Evolutionary conservation across 1,139 yeast genomes (phyloP).

Genomic region (Geotrichum cucujoidarum): DNA sequence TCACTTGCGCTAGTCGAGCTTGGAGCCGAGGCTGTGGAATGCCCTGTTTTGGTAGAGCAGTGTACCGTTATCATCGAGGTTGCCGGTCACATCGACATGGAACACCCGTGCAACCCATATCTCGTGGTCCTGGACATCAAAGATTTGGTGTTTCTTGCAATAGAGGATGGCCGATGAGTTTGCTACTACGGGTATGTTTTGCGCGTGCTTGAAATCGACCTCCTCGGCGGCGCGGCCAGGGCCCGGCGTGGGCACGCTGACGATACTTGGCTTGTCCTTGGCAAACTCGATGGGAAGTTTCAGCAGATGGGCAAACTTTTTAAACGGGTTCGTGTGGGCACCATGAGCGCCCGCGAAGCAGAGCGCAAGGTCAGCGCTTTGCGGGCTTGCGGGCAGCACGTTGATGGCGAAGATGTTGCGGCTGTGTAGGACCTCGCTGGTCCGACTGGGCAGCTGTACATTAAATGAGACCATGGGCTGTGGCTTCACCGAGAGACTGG

Average conservation of each 20-base stretch:
- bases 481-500: conserved; percentile 71
- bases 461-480: conserved; percentile 73
- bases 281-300: conserved; percentile 13
- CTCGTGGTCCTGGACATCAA: conserved; percentile 73
- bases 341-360: conserved; percentile 37
- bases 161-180: conserved; percentile 60
- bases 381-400: conserved; percentile 54
- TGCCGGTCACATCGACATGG: conserved; percentile 27
- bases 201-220: conserved; percentile 14
- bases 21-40: conserved; percentile 32
- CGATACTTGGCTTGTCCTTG: background rate
- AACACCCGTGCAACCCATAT: conserved; percentile 66
- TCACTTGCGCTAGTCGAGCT: background rate
- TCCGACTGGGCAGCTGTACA: conserved; percentile 74
- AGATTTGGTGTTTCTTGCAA: conserved; percentile 52
- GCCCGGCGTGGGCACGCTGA: background rate
- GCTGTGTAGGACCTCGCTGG: conserved; percentile 59
- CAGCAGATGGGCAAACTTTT: conserved; percentile 42
- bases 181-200: conserved; percentile 53
- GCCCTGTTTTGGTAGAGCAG: conserved; percentile 30
- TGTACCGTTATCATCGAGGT: conserved; percentile 11
- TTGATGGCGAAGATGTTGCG: conserved; percentile 64
- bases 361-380: conserved; percentile 42
- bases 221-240: background rate
- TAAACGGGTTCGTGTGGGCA: conserved; percentile 34